Conservation (phyloP, 129 eudicot species). For the Scalesia atractyloides region DNA sequence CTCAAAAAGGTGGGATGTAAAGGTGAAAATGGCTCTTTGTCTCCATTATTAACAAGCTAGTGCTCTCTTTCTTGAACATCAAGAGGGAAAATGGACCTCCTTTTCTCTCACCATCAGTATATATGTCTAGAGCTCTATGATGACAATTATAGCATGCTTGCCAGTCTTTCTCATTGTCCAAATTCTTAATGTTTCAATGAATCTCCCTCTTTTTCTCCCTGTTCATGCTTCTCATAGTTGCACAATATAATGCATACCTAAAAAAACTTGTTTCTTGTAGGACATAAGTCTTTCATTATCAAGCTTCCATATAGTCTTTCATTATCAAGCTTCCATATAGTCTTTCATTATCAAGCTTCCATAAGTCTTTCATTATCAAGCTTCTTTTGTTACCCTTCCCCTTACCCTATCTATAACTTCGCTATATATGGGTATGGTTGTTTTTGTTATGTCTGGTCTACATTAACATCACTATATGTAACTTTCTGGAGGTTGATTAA, state of each 20-base stretch:
- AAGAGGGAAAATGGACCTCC: slow-evolving; percentile 20
- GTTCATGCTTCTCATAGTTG: slow-evolving; percentile 10
- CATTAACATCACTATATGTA: slow-evolving; percentile 25
- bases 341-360: slow-evolving; percentile 7
- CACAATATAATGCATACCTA: not conserved
- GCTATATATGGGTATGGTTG: no score
- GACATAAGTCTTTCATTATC: slow-evolving; percentile 28
- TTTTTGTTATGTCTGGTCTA: not conserved
- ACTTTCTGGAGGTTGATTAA: slow-evolving; percentile 26
- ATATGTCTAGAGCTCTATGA: slow-evolving; percentile 35
- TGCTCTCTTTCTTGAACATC: slow-evolving; percentile 16
- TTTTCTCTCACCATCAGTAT: slow-evolving; percentile 36
- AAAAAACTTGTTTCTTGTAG: slow-evolving; percentile 21
- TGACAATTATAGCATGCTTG: slow-evolving; percentile 34
- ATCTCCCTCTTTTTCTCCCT: slow-evolving; percentile 2
- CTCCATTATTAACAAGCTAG: slow-evolving; percentile 24
- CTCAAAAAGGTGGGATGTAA: slow-evolving; percentile 24
- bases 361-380: no score
- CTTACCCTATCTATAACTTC: no score
- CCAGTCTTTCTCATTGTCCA: slow-evolving; percentile 32
- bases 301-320: slow-evolving; percentile 28
- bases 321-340: slow-evolving; percentile 9
- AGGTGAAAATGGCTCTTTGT: slow-evolving; percentile 24
- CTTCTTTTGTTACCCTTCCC: no score
- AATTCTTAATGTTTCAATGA: slow-evolving; percentile 19